These are phyloP conservation scores for Lophiostoma macrostomum DNA, from an alignment of 495 filamentous ascomycete genomes.

Conservation along the genomic window DNA sequence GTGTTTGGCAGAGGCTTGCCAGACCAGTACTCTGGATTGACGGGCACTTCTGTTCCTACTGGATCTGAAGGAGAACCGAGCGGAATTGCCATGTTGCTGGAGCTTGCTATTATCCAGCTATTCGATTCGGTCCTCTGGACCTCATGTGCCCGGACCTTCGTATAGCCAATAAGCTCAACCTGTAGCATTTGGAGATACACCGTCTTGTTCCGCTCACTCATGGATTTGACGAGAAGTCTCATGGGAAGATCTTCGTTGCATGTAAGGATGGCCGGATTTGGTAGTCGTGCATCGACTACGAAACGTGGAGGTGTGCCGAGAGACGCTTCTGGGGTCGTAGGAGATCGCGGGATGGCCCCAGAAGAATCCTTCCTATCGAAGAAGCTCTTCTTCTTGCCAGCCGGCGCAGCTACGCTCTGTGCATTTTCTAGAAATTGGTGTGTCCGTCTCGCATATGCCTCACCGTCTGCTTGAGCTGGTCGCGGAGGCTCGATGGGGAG, in stretches of 20 bases:
- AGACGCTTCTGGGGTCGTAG: conserved; percentile 1
- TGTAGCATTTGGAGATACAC: conserved; percentile 76
- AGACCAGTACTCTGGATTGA: conserved; percentile 70
- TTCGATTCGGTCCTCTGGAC: conserved; percentile 60
- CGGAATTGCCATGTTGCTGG: conserved; percentile 63
- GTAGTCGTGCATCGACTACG: conserved; percentile 74
- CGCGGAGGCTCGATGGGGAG: conserved; percentile 89
- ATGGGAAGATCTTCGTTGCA: conserved; percentile 84
- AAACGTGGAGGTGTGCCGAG: conserved; percentile 51
- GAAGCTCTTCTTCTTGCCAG: conserved; percentile 27
- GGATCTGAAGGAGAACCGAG: conserved; percentile 58
- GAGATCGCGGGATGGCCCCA: conserved; percentile 24
- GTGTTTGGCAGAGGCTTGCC: conserved; percentile 70
- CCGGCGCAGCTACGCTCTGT: conserved; percentile 57
- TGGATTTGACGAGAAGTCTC: conserved; percentile 70
- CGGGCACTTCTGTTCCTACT: conserved; percentile 59
- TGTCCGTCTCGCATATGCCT: conserved; percentile 77
- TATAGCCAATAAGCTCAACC: conserved; percentile 75
- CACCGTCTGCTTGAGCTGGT: conserved; percentile 61
- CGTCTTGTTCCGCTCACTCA: conserved; percentile 59
- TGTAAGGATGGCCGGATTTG: conserved; percentile 83
- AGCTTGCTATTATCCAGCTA: conserved; percentile 67
- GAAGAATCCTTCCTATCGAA: conserved; percentile 23
- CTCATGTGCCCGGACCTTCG: conserved; percentile 71
- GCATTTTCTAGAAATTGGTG: conserved; percentile 66